phyloP scores from a whole-genome alignment of 306 rosid genomes.

The Prunus salicina region DNA sequence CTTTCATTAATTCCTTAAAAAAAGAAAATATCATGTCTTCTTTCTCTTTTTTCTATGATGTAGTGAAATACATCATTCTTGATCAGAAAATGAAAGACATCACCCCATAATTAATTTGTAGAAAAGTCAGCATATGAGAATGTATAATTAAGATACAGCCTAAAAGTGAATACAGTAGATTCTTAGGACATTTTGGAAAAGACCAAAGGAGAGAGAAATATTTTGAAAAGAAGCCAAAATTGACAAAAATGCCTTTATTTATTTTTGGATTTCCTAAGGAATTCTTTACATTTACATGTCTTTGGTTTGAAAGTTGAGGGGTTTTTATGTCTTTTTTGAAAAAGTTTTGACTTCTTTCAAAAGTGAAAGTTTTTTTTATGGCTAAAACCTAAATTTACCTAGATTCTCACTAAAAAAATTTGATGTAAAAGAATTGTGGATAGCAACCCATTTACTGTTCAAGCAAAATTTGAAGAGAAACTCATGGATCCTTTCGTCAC shows the following conservation, averaged over 20 bases:
- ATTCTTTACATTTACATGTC: too few species aligned
- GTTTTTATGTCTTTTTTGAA: too few species aligned
- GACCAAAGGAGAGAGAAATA: too few species aligned
- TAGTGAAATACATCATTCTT: background rate
- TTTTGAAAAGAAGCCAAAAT: too few species aligned
- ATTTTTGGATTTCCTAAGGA: too few species aligned
- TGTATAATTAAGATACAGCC: background rate
- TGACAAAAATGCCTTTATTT: too few species aligned
- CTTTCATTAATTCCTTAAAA: background rate
- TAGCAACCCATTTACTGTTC: constrained; percentile 7
- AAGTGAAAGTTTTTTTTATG: too few species aligned
- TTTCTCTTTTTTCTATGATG: background rate
- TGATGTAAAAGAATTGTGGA: background rate
- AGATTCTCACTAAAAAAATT: too few species aligned
- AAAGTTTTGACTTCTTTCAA: too few species aligned
- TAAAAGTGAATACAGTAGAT: background rate
- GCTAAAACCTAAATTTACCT: too few species aligned
- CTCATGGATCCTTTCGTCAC: background rate
- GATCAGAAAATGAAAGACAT: background rate
- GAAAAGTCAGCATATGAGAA: background rate
- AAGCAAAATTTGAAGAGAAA: background rate
- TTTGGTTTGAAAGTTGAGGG: too few species aligned
- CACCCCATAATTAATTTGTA: background rate
- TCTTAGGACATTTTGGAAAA: background rate
- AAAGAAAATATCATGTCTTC: background rate